Conservation (phyloP, 2,329 filamentous ascomycete genomes). For the Colletotrichum spinosum region DNA sequence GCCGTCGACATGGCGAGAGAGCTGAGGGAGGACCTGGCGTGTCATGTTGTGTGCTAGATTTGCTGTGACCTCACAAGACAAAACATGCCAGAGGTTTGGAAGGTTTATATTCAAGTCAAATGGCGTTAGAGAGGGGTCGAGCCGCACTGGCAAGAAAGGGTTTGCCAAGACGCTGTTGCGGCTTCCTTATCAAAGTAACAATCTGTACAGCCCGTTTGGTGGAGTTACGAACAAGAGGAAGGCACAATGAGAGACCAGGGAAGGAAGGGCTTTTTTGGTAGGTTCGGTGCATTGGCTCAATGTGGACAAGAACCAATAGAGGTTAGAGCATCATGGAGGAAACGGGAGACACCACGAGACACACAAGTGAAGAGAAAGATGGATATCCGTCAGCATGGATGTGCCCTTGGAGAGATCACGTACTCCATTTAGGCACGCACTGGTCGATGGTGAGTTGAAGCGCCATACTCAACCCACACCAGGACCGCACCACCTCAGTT, state of each 20-base stretch:
- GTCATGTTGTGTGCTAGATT: constrained; percentile 28
- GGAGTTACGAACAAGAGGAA: constrained; percentile 22
- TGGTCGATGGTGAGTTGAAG: neutral
- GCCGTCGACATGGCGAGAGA: constrained; percentile 37
- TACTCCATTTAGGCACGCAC: neutral
- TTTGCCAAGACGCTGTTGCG: constrained; percentile 7
- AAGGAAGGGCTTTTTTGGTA: constrained; percentile 7
- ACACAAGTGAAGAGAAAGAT: constrained; percentile 7
- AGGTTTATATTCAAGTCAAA: constrained; percentile 29
- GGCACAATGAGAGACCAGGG: constrained; percentile 3
- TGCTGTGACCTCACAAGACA: neutral
- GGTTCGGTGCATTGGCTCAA: neutral
- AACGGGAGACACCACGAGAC: constrained; percentile 19
- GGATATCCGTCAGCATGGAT: constrained; percentile 16
- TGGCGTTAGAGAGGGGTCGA: neutral
- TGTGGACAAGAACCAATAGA: constrained; percentile 26
- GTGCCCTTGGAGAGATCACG: constrained; percentile 1
- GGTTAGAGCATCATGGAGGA: neutral
- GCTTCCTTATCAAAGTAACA: constrained; percentile 12
- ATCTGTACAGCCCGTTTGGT: constrained; percentile 2
- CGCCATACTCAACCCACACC: constrained; percentile 11
- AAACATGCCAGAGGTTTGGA: constrained; percentile 7
- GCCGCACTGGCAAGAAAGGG: constrained; percentile 10
- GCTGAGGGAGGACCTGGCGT: constrained; percentile 31
- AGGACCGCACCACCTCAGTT: constrained; percentile 14